Conservation (phyloP, 768 basidiomycete genomes). For the Lactarius pseudohatsudake region DNA sequence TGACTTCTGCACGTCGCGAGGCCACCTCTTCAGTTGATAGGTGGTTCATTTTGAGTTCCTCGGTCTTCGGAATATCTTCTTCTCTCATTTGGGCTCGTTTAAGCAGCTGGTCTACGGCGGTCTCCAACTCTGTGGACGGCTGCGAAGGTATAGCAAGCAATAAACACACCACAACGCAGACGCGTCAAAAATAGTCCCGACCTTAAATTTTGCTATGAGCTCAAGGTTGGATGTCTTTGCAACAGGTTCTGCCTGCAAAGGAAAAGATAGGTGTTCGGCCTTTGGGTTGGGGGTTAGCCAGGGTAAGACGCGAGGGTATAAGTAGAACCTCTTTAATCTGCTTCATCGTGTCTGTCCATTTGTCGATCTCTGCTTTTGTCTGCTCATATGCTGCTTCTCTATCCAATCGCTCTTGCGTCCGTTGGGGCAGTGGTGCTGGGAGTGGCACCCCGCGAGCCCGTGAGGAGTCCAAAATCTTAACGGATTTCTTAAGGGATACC, state of each 20-base stretch:
- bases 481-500: constrained; percentile 65
- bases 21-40: constrained; percentile 85
- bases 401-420: constrained; percentile 86
- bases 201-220: constrained; percentile 83
- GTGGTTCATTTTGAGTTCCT: constrained; percentile 81
- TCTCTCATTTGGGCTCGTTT: constrained; percentile 81
- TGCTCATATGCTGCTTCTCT: constrained; percentile 93
- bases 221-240: constrained; percentile 68
- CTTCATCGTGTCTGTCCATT: constrained; percentile 93
- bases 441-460: constrained; percentile 57
- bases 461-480: constrained; percentile 57
- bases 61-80: constrained; percentile 71
- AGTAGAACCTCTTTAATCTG: constrained; percentile 75
- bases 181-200: constrained; percentile 34
- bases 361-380: constrained; percentile 88
- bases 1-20: constrained; percentile 75
- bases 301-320: background rate
- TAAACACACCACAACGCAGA: constrained; percentile 5
- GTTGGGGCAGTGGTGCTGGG: constrained; percentile 80
- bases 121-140: constrained; percentile 86
- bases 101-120: constrained; percentile 76
- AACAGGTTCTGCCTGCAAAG: constrained; percentile 63
- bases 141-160: constrained; percentile 33
- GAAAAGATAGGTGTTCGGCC: constrained; percentile 88
- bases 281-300: constrained; percentile 33